Evolutionary conservation across 2,329 filamentous ascomycete genomes (phyloP), one percentile per base, ranked within the genome.

Genomic region (Diaporthe sp.): DNA sequence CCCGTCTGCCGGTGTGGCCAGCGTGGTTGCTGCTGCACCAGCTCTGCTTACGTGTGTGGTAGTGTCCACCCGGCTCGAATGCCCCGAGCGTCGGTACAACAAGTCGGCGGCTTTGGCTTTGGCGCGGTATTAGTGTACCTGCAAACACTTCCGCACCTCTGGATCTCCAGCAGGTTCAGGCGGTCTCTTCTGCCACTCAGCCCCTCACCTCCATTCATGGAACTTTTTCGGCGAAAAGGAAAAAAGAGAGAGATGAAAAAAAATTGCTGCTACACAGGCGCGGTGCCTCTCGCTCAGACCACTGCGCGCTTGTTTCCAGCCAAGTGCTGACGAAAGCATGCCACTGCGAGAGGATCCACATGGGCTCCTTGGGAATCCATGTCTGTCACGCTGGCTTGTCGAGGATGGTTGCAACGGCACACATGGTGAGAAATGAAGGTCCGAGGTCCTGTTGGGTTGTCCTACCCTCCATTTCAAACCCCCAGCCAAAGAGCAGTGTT

Each of bases 401-500:
- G 60, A 58, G 37, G 68, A 60, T 65, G 51, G 74, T 68, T 44
- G 60, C 70, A 19, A 68, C 39, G 53, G 61, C 28, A 61, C 53
- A 67, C 37, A 39, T 70, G 61, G 74, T 57, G 34, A 55, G 42
- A 61, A 60, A 68, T 34, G 51, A 25, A 46, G 31, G 74, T 46
- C 67, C 65, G 65, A 70, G n/a, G 34, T 55, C 34, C 61, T 73
- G 55, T 42, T 72, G 67, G 60, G 72, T 75, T 37, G 67, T 42
- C 44, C 61, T 62, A 68, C 65, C 49, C 37, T 42, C 53, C 28
- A 37, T 42, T 25, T 37, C 46, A 53, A 46, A 17, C 19, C 39
- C 49, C n/a, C 58, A 57, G 67, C 75, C 72, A 72, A 65, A 68
- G 67, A 72, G 15, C 65, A 71, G 53, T 55, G 34, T 73, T 65